Base-by-base conservation (phyloP, 1,284 basidiomycete species). In the Boletus semigastroideus region DNA sequence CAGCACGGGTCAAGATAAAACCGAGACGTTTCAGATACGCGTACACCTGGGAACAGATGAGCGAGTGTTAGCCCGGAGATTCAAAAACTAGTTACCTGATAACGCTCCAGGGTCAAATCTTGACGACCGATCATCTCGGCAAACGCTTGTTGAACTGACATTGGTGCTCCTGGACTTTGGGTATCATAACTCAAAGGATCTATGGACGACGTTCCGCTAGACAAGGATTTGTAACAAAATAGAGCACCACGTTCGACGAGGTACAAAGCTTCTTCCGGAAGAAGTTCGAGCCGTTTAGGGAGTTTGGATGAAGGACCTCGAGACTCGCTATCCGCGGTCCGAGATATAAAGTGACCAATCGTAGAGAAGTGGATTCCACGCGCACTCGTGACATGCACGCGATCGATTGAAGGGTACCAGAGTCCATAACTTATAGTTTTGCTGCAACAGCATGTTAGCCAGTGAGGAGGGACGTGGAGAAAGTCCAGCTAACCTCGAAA, bases 261-360 rank as follows among this genome's bases (percentile, higher is more conserved):
- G 73, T 97, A 98, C 9, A 98, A 78, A 0, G 92, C 84, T 72
- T 98, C 96, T 72, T 99, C 96, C 0, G 96, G 96, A 3, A 98
- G 76, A 0, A 99, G 76, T 62, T 97, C 93, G n/a, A 88, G 73
- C 42, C 79, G 74, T 66, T 83, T 88, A 28, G 78, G 76, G 17
- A 69, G 54, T 60, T 77, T 84, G 37, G 68, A 58, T 22, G 41
- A 31, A 28, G 5, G n/a, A 14, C 65, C 59, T 5, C 54, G 61
- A 2, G 62, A 37, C 1, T 68, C 55, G 4, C 73, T 61, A 4
- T 49, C 43, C 12, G n/a, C 20, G 12, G 30, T 27, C 19, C 78
- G 78, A 33, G 80, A 78, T 36, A 73, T 82, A 51, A 78, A 91
- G 62, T 91, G 84, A 0, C 94, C 94, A 72, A 95, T 83, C 3